Evolutionary conservation across 2,329 filamentous ascomycete species (phyloP).

Genomic region (Colletotrichum cordylinicola): DNA sequence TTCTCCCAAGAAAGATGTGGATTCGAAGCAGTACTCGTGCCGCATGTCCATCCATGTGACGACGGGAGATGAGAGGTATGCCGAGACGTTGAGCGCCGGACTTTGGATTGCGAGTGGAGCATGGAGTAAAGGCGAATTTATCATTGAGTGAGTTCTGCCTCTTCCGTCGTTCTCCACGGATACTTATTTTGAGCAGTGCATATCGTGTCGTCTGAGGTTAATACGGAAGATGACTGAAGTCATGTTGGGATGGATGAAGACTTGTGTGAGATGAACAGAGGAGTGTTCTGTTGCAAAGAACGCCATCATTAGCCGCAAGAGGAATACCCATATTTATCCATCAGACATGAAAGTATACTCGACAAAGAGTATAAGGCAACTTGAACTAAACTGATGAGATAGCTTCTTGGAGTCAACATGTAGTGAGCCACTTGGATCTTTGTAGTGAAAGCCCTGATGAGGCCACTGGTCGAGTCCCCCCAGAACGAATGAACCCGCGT

Average conservation of each 20-base stretch:
- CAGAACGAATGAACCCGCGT: neutral
- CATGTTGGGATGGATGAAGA: neutral
- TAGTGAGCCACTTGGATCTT: neutral
- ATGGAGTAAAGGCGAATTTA: neutral
- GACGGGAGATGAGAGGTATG: neutral
- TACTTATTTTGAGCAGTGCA: neutral
- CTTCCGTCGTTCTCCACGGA: neutral
- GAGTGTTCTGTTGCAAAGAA: neutral
- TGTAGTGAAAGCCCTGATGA: neutral
- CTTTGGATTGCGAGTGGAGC: neutral
- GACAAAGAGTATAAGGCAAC: accelerated
- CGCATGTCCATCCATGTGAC: neutral
- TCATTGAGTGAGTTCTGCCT: neutral
- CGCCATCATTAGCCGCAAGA: neutral
- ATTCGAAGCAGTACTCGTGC: slow-evolving; percentile 42
- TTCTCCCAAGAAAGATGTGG: slow-evolving; percentile 35
- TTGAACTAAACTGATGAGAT: neutral
- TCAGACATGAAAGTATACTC: neutral
- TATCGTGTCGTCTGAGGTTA: neutral
- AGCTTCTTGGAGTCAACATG: neutral
- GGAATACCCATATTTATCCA: neutral
- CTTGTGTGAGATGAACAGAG: accelerated
- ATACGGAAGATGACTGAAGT: neutral
- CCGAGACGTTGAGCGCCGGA: neutral
- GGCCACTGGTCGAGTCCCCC: neutral